Evolutionary conservation across 169 alveolate genomes (phyloP).

Genomic region (Eimeria acervulina): DNA sequence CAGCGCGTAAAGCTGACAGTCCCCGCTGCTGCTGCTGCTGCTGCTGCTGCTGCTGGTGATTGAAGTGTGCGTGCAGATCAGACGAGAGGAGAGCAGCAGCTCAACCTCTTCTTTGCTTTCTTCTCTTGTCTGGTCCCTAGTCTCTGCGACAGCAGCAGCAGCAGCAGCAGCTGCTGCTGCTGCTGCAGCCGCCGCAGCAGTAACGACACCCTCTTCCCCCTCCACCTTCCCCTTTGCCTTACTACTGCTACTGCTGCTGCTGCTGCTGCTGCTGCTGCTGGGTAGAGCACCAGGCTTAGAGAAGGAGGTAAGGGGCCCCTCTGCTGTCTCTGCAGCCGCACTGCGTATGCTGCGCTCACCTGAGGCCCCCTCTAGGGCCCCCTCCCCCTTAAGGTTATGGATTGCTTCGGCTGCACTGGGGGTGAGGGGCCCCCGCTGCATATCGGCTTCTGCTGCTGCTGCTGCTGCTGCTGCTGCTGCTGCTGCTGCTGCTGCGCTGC

Average conservation of each 20-base stretch:
- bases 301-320: too few species aligned
- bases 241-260: constrained; percentile 32
- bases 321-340: not conserved
- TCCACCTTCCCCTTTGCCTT: not conserved
- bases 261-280: constrained; percentile 31
- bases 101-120: not conserved
- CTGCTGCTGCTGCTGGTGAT: not conserved
- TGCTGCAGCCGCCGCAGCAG: not conserved
- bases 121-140: constrained; percentile 29
- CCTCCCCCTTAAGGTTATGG: too few species aligned
- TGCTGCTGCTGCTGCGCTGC: not conserved
- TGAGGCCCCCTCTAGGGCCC: constrained; percentile 19
- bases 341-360: too few species aligned
- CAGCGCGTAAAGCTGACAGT: constrained; percentile 4
- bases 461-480: not conserved
- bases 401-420: too few species aligned
- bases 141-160: not conserved
- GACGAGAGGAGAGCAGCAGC: not conserved
- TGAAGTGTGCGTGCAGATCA: not conserved
- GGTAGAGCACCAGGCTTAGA: not conserved
- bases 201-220: not conserved
- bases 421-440: too few species aligned
- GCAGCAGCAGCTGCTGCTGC: constrained; percentile 32
- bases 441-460: too few species aligned
- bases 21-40: constrained; percentile 39